These are phyloP conservation scores for Amanita fuliginea DNA, from an alignment of 768 basidiomycete species.

Conservation along the genomic window DNA sequence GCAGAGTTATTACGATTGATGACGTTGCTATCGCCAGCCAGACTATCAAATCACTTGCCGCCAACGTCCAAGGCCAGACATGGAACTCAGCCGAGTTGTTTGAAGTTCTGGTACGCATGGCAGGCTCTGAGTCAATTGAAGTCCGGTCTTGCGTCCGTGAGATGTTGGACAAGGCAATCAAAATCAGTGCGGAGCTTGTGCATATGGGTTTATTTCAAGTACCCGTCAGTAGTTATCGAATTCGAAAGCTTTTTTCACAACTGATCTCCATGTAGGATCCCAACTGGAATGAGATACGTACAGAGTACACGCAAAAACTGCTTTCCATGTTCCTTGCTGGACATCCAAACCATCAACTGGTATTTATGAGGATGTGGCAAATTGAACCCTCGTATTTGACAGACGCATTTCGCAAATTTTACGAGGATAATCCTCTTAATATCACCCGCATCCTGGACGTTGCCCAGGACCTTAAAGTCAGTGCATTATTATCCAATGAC, in stretches of 20 bases:
- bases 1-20: slow-evolving; percentile 77
- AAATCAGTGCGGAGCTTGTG: slow-evolving; percentile 88
- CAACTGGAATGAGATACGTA: slow-evolving; percentile 78
- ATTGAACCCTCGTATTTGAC: slow-evolving; percentile 80
- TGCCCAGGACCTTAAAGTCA: slow-evolving; percentile 86
- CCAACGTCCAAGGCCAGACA: slow-evolving; percentile 82
- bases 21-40: slow-evolving; percentile 79
- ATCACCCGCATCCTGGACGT: slow-evolving; percentile 93
- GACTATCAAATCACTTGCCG: slow-evolving; percentile 85
- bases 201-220: slow-evolving; percentile 90
- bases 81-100: slow-evolving; percentile 95
- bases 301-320: slow-evolving; percentile 79
- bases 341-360: slow-evolving; percentile 90
- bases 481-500: not conserved
- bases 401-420: slow-evolving; percentile 83
- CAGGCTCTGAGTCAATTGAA: slow-evolving; percentile 60
- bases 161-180: slow-evolving; percentile 89
- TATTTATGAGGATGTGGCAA: slow-evolving; percentile 96
- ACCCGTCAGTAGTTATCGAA: slow-evolving; percentile 41
- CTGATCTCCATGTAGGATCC: slow-evolving; percentile 40
- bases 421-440: slow-evolving; percentile 85
- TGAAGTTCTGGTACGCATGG: slow-evolving; percentile 73
- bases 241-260: slow-evolving; percentile 2
- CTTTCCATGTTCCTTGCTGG: slow-evolving; percentile 86
- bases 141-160: slow-evolving; percentile 73